Evolutionary conservation across 1,284 basidiomycete genomes (phyloP).

Genomic region (Malassezia vespertilionis): DNA sequence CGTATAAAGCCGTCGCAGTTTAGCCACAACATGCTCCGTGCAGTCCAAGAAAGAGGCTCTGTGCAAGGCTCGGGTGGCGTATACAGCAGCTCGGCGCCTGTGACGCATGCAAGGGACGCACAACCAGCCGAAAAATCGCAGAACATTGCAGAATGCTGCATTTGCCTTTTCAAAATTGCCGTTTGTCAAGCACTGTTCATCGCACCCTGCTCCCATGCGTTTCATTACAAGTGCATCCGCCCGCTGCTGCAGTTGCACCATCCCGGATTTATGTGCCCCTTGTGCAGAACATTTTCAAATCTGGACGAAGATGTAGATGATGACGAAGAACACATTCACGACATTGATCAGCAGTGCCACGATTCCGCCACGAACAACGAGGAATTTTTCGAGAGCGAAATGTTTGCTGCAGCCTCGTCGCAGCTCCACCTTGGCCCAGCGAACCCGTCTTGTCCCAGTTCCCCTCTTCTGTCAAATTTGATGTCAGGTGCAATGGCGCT

Average conservation of each 20-base stretch:
- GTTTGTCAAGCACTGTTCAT: conserved; percentile 95
- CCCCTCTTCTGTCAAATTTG: not conserved
- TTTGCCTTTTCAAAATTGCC: conserved; percentile 69
- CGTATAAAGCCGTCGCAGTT: conserved; percentile 77
- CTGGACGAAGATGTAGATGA: conserved; percentile 87
- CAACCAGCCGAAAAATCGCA: not conserved
- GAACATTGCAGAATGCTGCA: conserved; percentile 40
- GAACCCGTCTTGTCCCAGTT: too few relatives aligned
- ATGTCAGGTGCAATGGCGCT: too few relatives aligned
- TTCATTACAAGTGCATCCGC: conserved; percentile 96
- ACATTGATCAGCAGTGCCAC: too few relatives aligned
- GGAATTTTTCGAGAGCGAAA: too few relatives aligned
- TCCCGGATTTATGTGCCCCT: conserved; percentile 85
- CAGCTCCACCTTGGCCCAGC: too few relatives aligned
- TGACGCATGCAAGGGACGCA: too few relatives aligned
- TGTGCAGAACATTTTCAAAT: conserved; percentile 73
- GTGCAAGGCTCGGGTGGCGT: too few relatives aligned
- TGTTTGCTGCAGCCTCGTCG: too few relatives aligned
- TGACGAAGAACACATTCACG: conserved; percentile 25
- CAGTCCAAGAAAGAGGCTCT: conserved; percentile 63
- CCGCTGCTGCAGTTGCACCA: conserved; percentile 74
- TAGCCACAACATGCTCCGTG: conserved; percentile 75
- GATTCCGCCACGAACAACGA: too few relatives aligned
- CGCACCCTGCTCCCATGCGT: conserved; percentile 71
- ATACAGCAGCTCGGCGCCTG: too few relatives aligned